phyloP scores from a whole-genome alignment of 164 flowering plant genomes.

The Dillenia turbinata region DNA sequence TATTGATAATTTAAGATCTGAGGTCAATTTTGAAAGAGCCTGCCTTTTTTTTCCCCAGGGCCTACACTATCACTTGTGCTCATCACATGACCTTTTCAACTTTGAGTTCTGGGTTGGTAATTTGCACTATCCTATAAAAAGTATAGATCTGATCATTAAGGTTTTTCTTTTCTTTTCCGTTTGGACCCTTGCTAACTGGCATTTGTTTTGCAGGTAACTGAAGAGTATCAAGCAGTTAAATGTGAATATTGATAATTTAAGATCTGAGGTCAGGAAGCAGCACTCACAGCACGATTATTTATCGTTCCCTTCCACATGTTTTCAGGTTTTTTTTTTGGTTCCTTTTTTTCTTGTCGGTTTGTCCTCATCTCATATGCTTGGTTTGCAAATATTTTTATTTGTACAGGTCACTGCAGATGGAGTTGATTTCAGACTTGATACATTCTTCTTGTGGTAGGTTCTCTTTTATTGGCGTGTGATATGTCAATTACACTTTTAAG shows the following conservation, averaged over 20 bases:
- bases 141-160: constrained; percentile 10
- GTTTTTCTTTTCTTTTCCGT: constrained; percentile 5
- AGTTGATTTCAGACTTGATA: constrained; percentile 53
- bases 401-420: constrained; percentile 65
- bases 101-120: constrained; percentile 95
- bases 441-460: constrained; percentile 72
- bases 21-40: no score
- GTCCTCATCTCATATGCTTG: background rate
- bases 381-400: background rate
- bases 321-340: background rate
- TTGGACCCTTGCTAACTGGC: background rate
- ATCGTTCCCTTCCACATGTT: background rate
- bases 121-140: constrained; percentile 5
- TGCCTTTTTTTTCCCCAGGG: constrained; percentile 46
- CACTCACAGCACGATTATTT: background rate
- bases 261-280: constrained; percentile 60
- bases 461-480: no score
- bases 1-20: constrained; percentile 52
- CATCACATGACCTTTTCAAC: constrained; percentile 88
- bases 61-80: constrained; percentile 62
- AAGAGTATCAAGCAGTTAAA: constrained; percentile 88
- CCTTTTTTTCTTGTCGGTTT: no score
- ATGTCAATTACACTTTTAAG: no score
- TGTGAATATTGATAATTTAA: constrained; percentile 59
- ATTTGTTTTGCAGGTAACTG: constrained; percentile 58